Evolutionary conservation across 495 filamentous ascomycete species (phyloP).

Genomic region (Sabuloglossum arenarium): DNA sequence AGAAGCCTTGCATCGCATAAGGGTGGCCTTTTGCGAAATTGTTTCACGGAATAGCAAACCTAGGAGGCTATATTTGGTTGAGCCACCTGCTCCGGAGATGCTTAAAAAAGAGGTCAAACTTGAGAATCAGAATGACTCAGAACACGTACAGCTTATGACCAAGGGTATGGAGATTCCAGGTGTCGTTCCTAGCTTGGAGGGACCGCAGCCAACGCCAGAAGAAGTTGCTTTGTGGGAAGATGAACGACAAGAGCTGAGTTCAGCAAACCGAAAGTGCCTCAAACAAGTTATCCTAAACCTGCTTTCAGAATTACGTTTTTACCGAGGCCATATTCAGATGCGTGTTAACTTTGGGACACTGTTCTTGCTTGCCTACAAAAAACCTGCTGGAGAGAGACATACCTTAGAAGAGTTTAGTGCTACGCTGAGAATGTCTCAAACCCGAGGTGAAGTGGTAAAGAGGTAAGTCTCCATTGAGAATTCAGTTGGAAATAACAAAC

Average conservation of each 20-base stretch:
- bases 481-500: background rate
- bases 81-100: slow-evolving; percentile 13
- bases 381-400: slow-evolving; percentile 16
- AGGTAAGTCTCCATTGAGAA: background rate
- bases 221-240: background rate
- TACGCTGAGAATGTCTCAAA: background rate
- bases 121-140: background rate
- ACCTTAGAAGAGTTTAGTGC: slow-evolving; percentile 27
- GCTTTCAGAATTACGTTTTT: slow-evolving; percentile 14
- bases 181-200: background rate
- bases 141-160: background rate
- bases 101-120: slow-evolving; percentile 4
- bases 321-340: slow-evolving; percentile 26
- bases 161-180: background rate
- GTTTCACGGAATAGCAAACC: slow-evolving; percentile 16
- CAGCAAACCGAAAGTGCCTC: slow-evolving; percentile 1
- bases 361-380: slow-evolving; percentile 23
- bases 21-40: slow-evolving; percentile 16
- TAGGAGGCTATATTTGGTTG: slow-evolving; percentile 20
- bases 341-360: slow-evolving; percentile 35
- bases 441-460: background rate
- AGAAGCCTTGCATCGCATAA: slow-evolving; percentile 18
- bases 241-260: background rate
- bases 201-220: background rate
- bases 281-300: background rate